phyloP scores from a whole-genome alignment of 805 yeast species.

The Myxozyma monticola region DNA sequence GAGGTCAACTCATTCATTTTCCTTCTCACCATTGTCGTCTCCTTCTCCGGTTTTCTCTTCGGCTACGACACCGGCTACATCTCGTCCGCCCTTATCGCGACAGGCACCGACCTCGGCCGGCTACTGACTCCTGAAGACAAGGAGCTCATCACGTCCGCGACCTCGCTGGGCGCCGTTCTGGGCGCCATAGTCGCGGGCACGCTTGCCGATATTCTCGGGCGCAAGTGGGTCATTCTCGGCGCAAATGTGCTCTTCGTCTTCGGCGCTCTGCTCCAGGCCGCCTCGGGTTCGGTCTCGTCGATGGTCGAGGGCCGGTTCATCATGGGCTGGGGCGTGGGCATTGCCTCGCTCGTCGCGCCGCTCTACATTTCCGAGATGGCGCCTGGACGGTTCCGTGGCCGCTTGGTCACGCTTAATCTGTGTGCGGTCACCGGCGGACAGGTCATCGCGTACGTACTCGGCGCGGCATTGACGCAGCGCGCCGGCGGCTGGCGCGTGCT shows the following conservation, averaged over 20 bases:
- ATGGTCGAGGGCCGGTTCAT: conserved; percentile 90
- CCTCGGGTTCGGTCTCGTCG: conserved; percentile 76
- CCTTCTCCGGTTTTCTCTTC: conserved; percentile 93
- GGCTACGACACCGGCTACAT: conserved; percentile 98
- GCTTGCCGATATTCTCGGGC: conserved; percentile 77
- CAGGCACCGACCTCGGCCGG: conserved; percentile 69
- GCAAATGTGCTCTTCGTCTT: conserved; percentile 79
- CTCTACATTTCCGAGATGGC: conserved; percentile 89
- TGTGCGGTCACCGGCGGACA: conserved; percentile 94
- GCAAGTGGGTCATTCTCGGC: conserved; percentile 77
- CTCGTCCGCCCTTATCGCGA: conserved; percentile 85
- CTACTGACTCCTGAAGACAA: conserved; percentile 71
- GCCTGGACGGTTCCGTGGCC: conserved; percentile 80
- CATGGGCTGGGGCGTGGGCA: conserved; percentile 97
- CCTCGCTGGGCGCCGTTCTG: conserved; percentile 87
- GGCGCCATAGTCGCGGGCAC: conserved; percentile 79
- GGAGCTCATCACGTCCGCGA: conserved; percentile 90
- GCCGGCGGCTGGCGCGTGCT: conserved; percentile 89
- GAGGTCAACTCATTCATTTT: conserved; percentile 31
- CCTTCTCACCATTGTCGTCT: conserved; percentile 47
- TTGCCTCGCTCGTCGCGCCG: conserved; percentile 91
- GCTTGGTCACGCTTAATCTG: conserved; percentile 84
- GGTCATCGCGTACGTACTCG: conserved; percentile 86
- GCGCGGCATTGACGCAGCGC: conserved; percentile 76
- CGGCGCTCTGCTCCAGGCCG: conserved; percentile 84